Conservation (phyloP, 805 yeast species). For the Wickerhamomyces mucosus region DNA sequence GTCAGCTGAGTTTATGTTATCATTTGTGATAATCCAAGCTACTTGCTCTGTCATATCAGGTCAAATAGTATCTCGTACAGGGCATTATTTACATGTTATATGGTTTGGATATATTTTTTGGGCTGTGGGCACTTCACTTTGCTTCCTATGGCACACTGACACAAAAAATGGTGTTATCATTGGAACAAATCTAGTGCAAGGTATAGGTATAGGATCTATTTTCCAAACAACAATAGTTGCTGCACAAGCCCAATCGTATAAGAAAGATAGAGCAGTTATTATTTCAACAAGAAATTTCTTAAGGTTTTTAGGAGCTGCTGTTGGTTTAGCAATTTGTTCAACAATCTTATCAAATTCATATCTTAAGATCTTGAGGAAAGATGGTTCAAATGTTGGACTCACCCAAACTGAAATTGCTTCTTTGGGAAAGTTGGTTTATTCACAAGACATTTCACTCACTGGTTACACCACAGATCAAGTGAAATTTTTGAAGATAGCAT, state of each 20-base stretch:
- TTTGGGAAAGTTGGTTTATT: no score
- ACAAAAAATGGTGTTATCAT: conserved; percentile 25
- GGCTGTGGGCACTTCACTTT: conserved; percentile 27
- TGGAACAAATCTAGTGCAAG: no score
- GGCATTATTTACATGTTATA: conserved; percentile 24
- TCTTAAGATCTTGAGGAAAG: no score
- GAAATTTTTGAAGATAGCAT: no score
- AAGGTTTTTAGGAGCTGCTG: conserved; percentile 49
- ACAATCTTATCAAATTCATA: conserved; percentile 5
- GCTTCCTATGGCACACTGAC: conserved; percentile 16
- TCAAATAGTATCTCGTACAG: conserved; percentile 1
- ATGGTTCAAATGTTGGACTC: no score
- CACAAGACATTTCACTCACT: no score
- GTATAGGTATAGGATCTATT: conserved; percentile 25
- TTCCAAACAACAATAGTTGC: conserved; percentile 26
- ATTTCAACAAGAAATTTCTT: conserved; percentile 46
- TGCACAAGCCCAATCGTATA: conserved; percentile 42
- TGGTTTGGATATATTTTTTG: conserved; percentile 4
- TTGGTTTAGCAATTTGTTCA: no score
- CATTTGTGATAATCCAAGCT: conserved; percentile 5
- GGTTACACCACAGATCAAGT: no score
- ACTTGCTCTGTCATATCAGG: conserved; percentile 4
- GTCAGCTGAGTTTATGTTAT: conserved; percentile 3
- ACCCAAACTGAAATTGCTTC: no score
- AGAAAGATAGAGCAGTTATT: conserved; percentile 47